A percentile compares a stretch with the other conserved stretches of the same genome.
Evolutionary conservation across 768 basidiomycete species (phyloP).

Genomic region (Agaricus blazei): DNA sequence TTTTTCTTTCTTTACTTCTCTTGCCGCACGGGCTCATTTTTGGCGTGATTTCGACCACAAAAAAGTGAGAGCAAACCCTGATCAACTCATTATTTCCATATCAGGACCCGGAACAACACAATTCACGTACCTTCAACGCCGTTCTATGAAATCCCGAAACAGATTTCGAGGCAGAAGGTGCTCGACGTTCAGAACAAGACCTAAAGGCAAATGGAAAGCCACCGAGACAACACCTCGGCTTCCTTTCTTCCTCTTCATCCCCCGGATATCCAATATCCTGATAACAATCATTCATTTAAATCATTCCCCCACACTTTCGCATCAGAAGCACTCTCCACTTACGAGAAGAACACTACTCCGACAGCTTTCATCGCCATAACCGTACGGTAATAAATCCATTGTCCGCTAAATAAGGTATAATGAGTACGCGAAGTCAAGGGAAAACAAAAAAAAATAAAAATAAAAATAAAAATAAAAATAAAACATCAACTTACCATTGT

Average conservation of each 20-base stretch:
- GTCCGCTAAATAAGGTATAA: constrained; percentile 6
- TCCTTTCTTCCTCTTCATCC: background rate
- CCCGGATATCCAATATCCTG: background rate
- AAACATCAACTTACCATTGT: too few species aligned
- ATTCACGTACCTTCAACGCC: background rate
- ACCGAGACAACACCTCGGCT: background rate
- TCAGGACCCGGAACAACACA: background rate
- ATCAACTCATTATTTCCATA: background rate
- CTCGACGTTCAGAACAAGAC: background rate
- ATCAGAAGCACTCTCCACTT: background rate
- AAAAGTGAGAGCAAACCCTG: constrained; percentile 4
- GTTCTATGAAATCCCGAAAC: background rate
- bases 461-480: too few species aligned
- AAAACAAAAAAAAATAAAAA: too few species aligned
- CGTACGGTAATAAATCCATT: background rate
- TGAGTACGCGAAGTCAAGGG: background rate
- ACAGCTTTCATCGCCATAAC: background rate
- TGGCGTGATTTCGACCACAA: background rate
- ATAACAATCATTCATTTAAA: background rate
- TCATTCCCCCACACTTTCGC: too few species aligned
- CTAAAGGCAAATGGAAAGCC: background rate
- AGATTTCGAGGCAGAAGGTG: background rate
- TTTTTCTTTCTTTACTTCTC: background rate
- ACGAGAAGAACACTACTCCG: constrained; percentile 3
- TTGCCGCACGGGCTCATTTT: background rate